Base-by-base conservation (phyloP, 1,284 basidiomycete genomes). In the Stereum hirsutum region DNA sequence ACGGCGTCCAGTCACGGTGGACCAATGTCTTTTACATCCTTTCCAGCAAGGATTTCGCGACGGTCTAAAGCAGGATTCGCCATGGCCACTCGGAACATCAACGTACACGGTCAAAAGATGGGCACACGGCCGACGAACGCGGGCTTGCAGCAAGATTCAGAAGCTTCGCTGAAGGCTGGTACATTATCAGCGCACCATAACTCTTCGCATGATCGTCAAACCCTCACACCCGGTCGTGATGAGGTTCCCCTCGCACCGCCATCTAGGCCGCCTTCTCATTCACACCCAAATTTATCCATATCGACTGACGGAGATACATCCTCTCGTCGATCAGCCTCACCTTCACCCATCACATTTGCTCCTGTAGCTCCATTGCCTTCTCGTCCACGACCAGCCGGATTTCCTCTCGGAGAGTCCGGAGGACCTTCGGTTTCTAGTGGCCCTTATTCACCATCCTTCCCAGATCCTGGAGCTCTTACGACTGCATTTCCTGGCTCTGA, bases 301-400 rank as follows among this genome's bases (percentile, higher is more conserved):
- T 23, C 17, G 27, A 37, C 41, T 30, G 28, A 30, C 11, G n/a
- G n/a, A n/a, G n/a, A n/a, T n/a, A 23, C 6, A 24, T 26, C 17
- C 21, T 28, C 41, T 24, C 30, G 32, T 10, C 47, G 49, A 38
- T 24, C 42, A 15, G 23, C 33, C 15, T 40, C 45, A 1, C 45
- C 49, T 1, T 51, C 49, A 7, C 49, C 49, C 17, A 51, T 51
- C 30, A 33, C 46, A 2, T 51, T 51, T 27, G 48, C 49, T 20
- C 39, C 44, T 20, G 36, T 41, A 19, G 38, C 30, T 15, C 15
- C 10, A 8, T 20, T 37, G 6, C 30, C 24, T 10, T 10, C 41
- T 2, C 27, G 23, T 6, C 41, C 6, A 11, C 37, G 21, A 14
- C 26, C 20, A n/a, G 7, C 12, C 40, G 19, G 35, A 21, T 6